Evolutionary conservation across 805 yeast species (phyloP).

Genomic region (Wickerhamiella kurtzmanii): DNA sequence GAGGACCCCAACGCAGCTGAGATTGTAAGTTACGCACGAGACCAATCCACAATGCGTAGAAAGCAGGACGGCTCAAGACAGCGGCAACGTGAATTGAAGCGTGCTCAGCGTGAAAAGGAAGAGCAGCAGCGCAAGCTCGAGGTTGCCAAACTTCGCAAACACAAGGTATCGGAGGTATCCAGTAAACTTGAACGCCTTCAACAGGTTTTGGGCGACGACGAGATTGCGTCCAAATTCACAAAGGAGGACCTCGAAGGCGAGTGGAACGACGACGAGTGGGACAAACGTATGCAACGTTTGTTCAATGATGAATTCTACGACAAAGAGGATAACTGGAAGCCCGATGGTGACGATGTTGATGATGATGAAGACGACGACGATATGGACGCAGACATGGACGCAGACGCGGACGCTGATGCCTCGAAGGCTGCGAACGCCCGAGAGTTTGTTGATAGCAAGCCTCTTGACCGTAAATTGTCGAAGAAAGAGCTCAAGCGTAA

Average conservation of each 20-base stretch:
- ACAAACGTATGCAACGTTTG: conserved; percentile 63
- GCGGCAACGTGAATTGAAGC: conserved; percentile 63
- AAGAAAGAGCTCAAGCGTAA: conserved; percentile 46
- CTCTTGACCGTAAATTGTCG: conserved; percentile 45
- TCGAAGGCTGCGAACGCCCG: conserved; percentile 5
- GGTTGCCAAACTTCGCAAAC: conserved; percentile 56
- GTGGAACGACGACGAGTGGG: conserved; percentile 88
- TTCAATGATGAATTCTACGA: conserved; percentile 74
- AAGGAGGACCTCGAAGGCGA: conserved; percentile 72
- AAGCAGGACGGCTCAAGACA: conserved; percentile 61
- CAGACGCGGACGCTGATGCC: conserved; percentile 14
- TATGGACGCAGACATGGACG: conserved; percentile 11
- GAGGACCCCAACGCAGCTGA: conserved; percentile 88
- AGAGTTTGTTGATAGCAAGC: conserved; percentile 17
- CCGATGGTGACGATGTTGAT: conserved; percentile 32
- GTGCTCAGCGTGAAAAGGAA: conserved; percentile 38
- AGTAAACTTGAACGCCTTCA: conserved; percentile 54
- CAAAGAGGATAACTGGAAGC: conserved; percentile 41
- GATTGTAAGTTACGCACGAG: conserved; percentile 85
- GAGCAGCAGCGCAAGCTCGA: conserved; percentile 44
- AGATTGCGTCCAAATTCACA: conserved; percentile 55
- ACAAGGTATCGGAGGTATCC: conserved; percentile 63
- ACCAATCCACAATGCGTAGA: conserved; percentile 81
- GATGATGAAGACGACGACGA: conserved; percentile 24
- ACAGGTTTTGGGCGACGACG: conserved; percentile 54